A percentile compares a stretch with the other conserved stretches of the same genome.
Evolutionary conservation across 2,329 filamentous ascomycete species (phyloP).

Genomic region (Didymella keratinophila): DNA sequence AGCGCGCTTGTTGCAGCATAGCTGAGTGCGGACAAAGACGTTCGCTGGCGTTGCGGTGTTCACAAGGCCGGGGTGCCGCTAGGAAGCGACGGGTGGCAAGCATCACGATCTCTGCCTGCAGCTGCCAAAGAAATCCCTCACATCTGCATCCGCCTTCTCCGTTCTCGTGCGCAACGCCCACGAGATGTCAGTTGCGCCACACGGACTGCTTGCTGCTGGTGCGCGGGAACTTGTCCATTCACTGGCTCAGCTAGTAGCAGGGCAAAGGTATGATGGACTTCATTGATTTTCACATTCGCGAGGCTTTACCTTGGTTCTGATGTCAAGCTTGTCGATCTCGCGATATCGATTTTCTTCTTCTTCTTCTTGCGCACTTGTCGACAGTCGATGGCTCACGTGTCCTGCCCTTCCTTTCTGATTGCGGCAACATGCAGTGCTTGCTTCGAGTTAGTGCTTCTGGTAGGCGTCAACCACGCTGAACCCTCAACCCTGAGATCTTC

Average conservation of each 20-base stretch:
- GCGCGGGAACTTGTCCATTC: conserved; percentile 2
- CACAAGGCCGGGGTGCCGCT: conserved; percentile 4
- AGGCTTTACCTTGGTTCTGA: not conserved
- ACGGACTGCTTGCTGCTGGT: conserved; percentile 4
- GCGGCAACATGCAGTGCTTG: conserved; percentile 1
- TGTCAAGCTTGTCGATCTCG: conserved; percentile 12
- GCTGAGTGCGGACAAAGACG: conserved; percentile 20
- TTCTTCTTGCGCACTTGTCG: conserved; percentile 2
- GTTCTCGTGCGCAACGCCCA: conserved; percentile 22
- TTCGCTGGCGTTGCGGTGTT: conserved; percentile 25
- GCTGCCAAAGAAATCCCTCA: conserved; percentile 24
- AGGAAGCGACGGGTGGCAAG: conserved; percentile 14
- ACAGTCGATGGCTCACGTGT: conserved; percentile 4
- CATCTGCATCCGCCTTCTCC: conserved; percentile 21
- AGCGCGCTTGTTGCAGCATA: conserved; percentile 20
- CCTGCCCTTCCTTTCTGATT: conserved; percentile 10
- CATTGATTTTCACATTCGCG: not conserved
- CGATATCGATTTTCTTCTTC: conserved; percentile 1
- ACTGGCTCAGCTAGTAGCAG: conserved; percentile 1
- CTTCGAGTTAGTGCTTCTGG: not conserved
- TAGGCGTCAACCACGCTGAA: not conserved
- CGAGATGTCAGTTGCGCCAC: conserved; percentile 24
- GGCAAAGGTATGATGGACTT: not conserved
- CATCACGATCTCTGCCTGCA: conserved; percentile 21
- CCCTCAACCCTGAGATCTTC: conserved; percentile 1